Evolutionary conservation across 805 yeast species (phyloP).

Genomic region (Blastobotrys parvus): DNA sequence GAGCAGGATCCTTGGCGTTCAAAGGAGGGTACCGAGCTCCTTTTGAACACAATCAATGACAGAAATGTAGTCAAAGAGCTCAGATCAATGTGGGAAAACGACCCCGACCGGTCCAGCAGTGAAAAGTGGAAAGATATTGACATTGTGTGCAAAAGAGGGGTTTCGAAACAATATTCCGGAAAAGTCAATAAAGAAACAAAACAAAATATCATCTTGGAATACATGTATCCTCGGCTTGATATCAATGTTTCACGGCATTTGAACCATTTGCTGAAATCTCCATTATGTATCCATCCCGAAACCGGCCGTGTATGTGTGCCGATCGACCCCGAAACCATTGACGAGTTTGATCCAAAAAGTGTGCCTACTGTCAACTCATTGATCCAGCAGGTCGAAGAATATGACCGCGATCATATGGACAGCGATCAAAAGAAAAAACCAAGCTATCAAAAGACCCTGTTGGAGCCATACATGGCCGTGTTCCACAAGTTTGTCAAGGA

Average conservation of each 20-base stretch:
- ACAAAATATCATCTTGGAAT: conserved; percentile 72
- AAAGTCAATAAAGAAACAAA: conserved; percentile 49
- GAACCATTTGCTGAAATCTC: conserved; percentile 88
- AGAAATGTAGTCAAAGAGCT: conserved; percentile 38
- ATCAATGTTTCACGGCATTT: conserved; percentile 84
- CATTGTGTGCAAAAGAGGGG: conserved; percentile 35
- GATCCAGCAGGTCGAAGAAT: conserved; percentile 51
- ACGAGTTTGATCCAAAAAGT: conserved; percentile 62
- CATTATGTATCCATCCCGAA: conserved; percentile 94
- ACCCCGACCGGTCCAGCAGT: conserved; percentile 44
- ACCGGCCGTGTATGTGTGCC: conserved; percentile 97
- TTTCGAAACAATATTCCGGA: conserved; percentile 32
- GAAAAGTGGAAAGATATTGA: conserved; percentile 73
- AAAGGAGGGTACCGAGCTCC: conserved; percentile 43
- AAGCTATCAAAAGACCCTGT: conserved; percentile 57
- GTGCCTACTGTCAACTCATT: conserved; percentile 70
- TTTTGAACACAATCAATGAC: conserved; percentile 45
- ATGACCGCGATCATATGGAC: conserved; percentile 9
- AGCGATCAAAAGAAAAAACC: conserved; percentile 15
- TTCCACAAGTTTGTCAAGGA: conserved; percentile 56
- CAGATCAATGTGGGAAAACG: conserved; percentile 48
- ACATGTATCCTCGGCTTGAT: conserved; percentile 87
- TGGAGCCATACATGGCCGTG: conserved; percentile 61
- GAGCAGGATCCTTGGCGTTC: conserved; percentile 86
- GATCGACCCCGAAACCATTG: conserved; percentile 27